Evolutionary conservation across 768 basidiomycete species (phyloP).

Genomic region (Termitomyces bulborhizus): DNA sequence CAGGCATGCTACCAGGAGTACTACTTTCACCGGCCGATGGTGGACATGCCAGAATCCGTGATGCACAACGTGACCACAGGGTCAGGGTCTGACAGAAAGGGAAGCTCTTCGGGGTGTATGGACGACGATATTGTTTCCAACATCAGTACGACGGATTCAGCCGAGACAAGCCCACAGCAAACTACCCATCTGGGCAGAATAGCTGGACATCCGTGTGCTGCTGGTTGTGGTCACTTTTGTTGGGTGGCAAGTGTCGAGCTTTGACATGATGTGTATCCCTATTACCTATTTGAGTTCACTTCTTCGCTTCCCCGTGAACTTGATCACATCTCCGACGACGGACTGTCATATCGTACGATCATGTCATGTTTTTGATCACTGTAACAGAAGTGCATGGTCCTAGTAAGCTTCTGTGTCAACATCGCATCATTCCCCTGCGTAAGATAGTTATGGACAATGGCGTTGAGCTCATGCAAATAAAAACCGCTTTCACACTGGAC

Average conservation of each 20-base stretch:
- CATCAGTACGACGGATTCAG: constrained; percentile 15
- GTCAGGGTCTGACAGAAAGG: constrained; percentile 10
- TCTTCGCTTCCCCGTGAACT: neutral
- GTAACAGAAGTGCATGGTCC: neutral
- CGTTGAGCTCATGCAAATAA: neutral
- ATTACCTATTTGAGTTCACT: neutral
- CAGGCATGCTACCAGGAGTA: constrained; percentile 70
- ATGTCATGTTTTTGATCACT: constrained; percentile 1
- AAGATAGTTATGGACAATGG: neutral
- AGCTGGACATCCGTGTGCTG: constrained; percentile 63
- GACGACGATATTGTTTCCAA: constrained; percentile 22
- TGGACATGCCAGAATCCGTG: constrained; percentile 32
- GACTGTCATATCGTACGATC: neutral
- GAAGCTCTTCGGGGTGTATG: constrained; percentile 13
- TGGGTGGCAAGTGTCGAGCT: constrained; percentile 44
- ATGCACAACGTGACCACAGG: constrained; percentile 6
- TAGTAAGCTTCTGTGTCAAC: neutral
- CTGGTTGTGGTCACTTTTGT: constrained; percentile 80
- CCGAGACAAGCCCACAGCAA: constrained; percentile 15
- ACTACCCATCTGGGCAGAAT: constrained; percentile 17
- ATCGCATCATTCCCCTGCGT: neutral
- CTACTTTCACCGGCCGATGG: constrained; percentile 54
- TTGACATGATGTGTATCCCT: constrained; percentile 4
- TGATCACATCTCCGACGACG: neutral
- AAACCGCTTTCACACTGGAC: neutral